Percentiles rank a stretch among this genome's conserved stretches.
Conservation (phyloP, 2,329 filamentous ascomycete species). For the Cyphellophora attinorum region DNA sequence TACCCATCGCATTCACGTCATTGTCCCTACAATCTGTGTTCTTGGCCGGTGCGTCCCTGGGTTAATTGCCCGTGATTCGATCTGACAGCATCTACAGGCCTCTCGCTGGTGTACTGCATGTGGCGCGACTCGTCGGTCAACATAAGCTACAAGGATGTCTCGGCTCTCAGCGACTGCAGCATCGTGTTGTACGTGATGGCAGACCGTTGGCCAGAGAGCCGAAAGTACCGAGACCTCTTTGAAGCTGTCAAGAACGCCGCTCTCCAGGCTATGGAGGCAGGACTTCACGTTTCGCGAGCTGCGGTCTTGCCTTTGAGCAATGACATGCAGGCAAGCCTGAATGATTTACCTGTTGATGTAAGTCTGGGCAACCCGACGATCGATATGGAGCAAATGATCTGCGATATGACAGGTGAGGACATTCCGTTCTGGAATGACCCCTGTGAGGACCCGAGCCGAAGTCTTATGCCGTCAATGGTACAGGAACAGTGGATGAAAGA, state of each 20-base stretch:
- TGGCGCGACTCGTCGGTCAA: not conserved
- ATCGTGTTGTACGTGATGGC: conserved; percentile 5
- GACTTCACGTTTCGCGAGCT: conserved; percentile 1
- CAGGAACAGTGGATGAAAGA: too few relatives aligned
- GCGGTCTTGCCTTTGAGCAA: too few relatives aligned
- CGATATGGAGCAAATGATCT: not conserved
- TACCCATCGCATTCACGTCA: conserved; percentile 1
- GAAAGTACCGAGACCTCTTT: conserved; percentile 4
- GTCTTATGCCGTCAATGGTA: not conserved
- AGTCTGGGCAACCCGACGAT: not conserved
- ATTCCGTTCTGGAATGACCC: not conserved
- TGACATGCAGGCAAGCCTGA: too few relatives aligned
- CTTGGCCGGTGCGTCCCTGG: conserved; percentile 3
- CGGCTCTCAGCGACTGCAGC: conserved; percentile 3
- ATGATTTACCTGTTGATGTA: not conserved
- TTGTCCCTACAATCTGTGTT: conserved; percentile 2
- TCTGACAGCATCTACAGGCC: conserved; percentile 2
- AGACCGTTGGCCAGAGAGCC: conserved; percentile 1
- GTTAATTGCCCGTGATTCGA: not conserved
- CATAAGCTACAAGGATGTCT: not conserved
- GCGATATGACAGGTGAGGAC: not conserved
- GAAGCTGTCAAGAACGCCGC: conserved; percentile 3
- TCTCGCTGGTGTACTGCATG: conserved; percentile 5
- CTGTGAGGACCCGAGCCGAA: not conserved
- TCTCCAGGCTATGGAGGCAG: conserved; percentile 1